Evolutionary conservation across 129 eudicot genomes (phyloP), one percentile per base, ranked within the genome.

Genomic region (Daucus carota): DNA sequence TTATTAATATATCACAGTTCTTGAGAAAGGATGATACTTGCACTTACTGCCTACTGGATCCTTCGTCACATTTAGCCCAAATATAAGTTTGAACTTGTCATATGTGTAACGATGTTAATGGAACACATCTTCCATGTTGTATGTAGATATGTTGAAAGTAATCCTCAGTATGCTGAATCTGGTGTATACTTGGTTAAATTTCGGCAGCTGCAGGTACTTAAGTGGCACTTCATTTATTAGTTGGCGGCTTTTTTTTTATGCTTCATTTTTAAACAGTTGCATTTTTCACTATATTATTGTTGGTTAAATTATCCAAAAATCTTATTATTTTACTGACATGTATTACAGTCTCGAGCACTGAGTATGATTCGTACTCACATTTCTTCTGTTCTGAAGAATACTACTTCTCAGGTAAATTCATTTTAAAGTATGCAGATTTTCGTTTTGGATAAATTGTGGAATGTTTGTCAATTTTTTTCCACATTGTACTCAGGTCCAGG

Each of bases 131-230:
- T 68, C 44, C 54, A 38, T 77, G 57, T 42, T 71, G 69, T 46
- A 52, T 81, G 28, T 68, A 89, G 93, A 84, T 89, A 94, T 89
- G 97, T 94, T 77, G 97, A 94, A 83, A 94, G 88, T 74, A 94
- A 94, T 84, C 97, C 99, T n/a, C 99, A 94, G 81, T 94, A 91
- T 82, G 99, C 99, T 1, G 99, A 94, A 84, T 94, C 97, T 83
- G 84, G 83, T 79, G 93, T 94, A 77, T 94, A 94, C 87, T 84
- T 89, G 82, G 97, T 91, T 83, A 94, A 94, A 83, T 94, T 94
- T 78, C 89, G 99, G 73, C 99, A 94, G 77, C 99, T 94, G 70
- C 99, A 94, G 96, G 99, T 91, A 82, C 54, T 78, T 70, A 62
- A 66, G 72, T 57, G 50, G 34, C 45, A 46, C 65, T 10, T 8